Base-by-base conservation (phyloP, 129 eudicot species). In the Apium graveolens region DNA sequence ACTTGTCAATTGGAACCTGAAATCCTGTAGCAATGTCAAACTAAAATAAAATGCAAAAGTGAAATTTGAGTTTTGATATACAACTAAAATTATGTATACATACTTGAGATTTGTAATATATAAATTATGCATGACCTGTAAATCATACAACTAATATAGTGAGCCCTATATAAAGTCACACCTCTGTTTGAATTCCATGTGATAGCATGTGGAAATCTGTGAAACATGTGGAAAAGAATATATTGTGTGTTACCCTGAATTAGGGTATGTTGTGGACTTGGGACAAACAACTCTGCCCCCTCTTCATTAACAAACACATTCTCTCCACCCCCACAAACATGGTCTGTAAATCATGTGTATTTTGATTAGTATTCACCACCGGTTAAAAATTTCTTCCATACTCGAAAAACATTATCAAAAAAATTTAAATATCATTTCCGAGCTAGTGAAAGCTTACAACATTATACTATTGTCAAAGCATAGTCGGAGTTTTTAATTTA, bases 181-280 rank as follows among this genome's bases (percentile, higher is more conserved):
- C 17, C 37, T 63, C 70, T 63, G 37, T 63, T 29, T 13, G 26
- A 55, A 9, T 7, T 55, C 65, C 65, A 55, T 55, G 65, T 24
- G 76, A 37, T 73, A 1, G 38, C 76, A 73, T 73, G 76, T 42
- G 76, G 76, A 51, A 71, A 41, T 42, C 46, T 24, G 21, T 39
- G 37, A 3, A 72, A 72, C 20, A 38, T 39, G 76, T 41, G 76
- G 17, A 73, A 44, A 48, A 73, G 38, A 63, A 63, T 26, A 63
- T 13, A n/a, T 42, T 24, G 76, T 72, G 34, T 72, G 76, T n/a
- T 73, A 24, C 24, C 76, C 57, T 43, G 27, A 43, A 73, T 73
- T 43, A 24, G 55, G 76, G 37, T 26, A 73, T 41, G 76, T n/a
- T 1, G 26, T 46, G 76, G 35, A 27, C 70, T 29, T 13, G 17